phyloP scores from a whole-genome alignment of 2,329 filamentous ascomycete species.

The Ceratocystis ficicola region DNA sequence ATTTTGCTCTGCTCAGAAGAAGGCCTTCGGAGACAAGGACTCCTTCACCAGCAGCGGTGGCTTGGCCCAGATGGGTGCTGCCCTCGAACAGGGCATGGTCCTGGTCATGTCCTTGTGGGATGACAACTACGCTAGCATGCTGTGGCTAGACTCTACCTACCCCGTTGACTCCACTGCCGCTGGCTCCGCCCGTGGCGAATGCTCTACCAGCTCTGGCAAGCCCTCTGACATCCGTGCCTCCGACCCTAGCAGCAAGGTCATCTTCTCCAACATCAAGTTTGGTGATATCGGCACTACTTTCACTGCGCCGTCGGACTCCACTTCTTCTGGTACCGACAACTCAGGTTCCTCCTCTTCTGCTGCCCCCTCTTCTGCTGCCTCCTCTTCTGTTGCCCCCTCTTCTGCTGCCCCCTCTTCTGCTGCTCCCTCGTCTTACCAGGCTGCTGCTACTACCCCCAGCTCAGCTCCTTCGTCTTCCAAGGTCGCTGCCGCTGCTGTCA shows the following conservation, averaged over 20 bases:
- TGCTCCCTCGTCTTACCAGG: neutral
- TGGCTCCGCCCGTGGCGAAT: constrained; percentile 26
- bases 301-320: neutral
- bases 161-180: constrained; percentile 32
- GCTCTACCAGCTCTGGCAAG: constrained; percentile 25
- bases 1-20: constrained; percentile 47
- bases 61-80: constrained; percentile 41
- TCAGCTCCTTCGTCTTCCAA: neutral
- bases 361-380: neutral
- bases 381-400: too few species aligned
- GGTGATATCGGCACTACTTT: constrained; percentile 38
- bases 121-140: constrained; percentile 48
- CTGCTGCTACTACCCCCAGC: neutral
- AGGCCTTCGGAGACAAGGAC: constrained; percentile 40
- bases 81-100: constrained; percentile 47
- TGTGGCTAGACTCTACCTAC: constrained; percentile 61
- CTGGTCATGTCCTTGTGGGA: constrained; percentile 50
- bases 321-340: neutral
- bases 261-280: constrained; percentile 40
- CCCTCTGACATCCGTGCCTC: constrained; percentile 25
- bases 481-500: constrained; percentile 5
- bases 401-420: too few species aligned
- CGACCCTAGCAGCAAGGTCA: constrained; percentile 30
- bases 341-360: neutral
- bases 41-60: constrained; percentile 44